A percentile compares a stretch with the other conserved stretches of the same genome.
These are phyloP conservation scores for Ophidiomyces ophidiicola DNA, from an alignment of 2,329 filamentous ascomycete genomes.

Conservation along the genomic window DNA sequence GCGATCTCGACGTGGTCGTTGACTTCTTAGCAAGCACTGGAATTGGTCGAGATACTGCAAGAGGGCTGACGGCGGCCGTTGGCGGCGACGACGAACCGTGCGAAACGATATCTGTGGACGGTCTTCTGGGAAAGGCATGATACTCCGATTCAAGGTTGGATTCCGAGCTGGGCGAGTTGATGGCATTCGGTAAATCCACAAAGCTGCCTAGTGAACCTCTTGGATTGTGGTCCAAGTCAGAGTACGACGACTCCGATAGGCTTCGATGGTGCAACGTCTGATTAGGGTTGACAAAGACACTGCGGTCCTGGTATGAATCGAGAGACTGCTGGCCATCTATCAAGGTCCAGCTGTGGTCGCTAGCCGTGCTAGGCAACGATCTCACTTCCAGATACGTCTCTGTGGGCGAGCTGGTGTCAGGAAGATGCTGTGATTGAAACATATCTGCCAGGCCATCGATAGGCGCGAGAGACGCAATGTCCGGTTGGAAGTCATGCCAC, in stretches of 20 bases:
- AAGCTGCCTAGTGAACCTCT: conserved; percentile 63
- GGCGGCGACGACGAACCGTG: conserved; percentile 32
- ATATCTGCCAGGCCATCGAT: conserved; percentile 37
- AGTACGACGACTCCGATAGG: conserved; percentile 71
- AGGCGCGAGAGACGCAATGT: conserved; percentile 46
- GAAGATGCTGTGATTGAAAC: conserved; percentile 30
- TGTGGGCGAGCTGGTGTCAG: conserved; percentile 54
- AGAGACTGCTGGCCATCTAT: conserved; percentile 65
- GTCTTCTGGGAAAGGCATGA: conserved; percentile 29
- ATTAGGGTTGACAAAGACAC: conserved; percentile 78
- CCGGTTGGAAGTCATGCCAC: conserved; percentile 68
- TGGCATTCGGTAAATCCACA: conserved; percentile 67
- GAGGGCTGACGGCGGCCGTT: conserved; percentile 48
- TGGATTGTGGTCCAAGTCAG: conserved; percentile 51
- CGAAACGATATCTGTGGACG: conserved; percentile 32
- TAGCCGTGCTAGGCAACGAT: conserved; percentile 65
- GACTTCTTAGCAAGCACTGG: conserved; percentile 36
- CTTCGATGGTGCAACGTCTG: conserved; percentile 82
- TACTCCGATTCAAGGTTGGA: conserved; percentile 51
- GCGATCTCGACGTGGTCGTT: conserved; percentile 43
- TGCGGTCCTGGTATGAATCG: conserved; percentile 50
- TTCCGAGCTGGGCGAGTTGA: conserved; percentile 75
- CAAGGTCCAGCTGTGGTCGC: conserved; percentile 76
- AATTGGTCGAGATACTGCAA: conserved; percentile 55
- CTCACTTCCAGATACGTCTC: conserved; percentile 75